These are phyloP conservation scores for Fonsecaea nubica DNA, from an alignment of 2,329 filamentous ascomycete species.

Conservation along the genomic window DNA sequence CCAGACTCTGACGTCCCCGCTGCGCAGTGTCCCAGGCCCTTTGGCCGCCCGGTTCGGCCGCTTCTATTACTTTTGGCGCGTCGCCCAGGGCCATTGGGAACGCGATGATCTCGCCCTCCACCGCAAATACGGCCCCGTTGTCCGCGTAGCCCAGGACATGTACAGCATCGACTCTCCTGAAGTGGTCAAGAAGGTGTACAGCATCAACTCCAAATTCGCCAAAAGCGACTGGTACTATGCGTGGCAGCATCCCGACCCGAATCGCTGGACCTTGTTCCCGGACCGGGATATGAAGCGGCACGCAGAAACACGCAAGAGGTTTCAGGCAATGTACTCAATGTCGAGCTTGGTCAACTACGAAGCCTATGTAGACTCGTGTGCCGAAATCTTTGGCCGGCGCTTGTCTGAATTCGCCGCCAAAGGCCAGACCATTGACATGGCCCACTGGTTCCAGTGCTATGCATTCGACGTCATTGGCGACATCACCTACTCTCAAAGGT, in stretches of 20 bases:
- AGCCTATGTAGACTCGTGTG: conserved; percentile 57
- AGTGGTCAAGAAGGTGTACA: conserved; percentile 38
- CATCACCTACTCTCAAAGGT: conserved; percentile 63
- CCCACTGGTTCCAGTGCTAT: conserved; percentile 75
- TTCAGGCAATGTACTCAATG: conserved; percentile 57
- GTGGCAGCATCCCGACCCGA: conserved; percentile 66
- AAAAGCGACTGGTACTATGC: conserved; percentile 54
- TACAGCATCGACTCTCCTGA: conserved; percentile 38
- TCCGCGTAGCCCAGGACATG: conserved; percentile 36
- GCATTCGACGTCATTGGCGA: conserved; percentile 73
- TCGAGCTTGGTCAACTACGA: conserved; percentile 58
- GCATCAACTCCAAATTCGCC: conserved; percentile 34
- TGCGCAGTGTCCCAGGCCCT: conserved; percentile 54
- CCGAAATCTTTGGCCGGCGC: conserved; percentile 49
- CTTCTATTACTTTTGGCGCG: conserved; percentile 52
- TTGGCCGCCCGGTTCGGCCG: conserved; percentile 53
- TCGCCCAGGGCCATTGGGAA: conserved; percentile 49
- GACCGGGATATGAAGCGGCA: conserved; percentile 77
- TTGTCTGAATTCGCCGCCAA: conserved; percentile 48
- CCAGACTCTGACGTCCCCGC: conserved; percentile 44
- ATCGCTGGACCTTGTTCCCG: conserved; percentile 66
- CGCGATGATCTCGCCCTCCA: conserved; percentile 42
- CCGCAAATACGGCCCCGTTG: conserved; percentile 35
- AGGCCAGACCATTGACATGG: conserved; percentile 46
- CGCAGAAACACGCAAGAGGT: conserved; percentile 67